Conservation (phyloP, 2,329 filamentous ascomycete species). For the Thermochaetoides dissita region DNA sequence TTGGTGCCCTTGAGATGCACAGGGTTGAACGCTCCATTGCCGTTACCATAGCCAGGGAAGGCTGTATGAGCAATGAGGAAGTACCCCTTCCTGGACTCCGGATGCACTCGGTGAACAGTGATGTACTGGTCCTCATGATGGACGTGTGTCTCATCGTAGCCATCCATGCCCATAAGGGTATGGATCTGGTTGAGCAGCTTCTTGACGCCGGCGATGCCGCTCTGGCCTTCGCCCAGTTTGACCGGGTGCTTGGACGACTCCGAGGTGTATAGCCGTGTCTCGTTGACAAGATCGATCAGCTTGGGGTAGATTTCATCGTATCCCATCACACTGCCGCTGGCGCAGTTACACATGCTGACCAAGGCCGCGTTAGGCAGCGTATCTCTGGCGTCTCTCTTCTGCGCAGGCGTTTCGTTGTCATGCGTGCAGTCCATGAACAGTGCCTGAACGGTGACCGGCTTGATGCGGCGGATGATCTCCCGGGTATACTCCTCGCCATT, state of each 20-base stretch:
- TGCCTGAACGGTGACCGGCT: conserved; percentile 77
- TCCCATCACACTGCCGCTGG: conserved; percentile 91
- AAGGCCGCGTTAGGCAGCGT: conserved; percentile 88
- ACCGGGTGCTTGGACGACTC: conserved; percentile 52
- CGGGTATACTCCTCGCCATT: conserved; percentile 27
- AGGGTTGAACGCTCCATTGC: conserved; percentile 65
- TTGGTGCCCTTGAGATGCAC: conserved; percentile 73
- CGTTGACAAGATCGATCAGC: conserved; percentile 82
- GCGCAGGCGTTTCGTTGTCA: conserved; percentile 90
- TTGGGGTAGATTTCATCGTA: conserved; percentile 94
- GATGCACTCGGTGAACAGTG: conserved; percentile 89
- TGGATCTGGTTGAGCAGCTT: conserved; percentile 91
- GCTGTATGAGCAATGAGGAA: conserved; percentile 94
- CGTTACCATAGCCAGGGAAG: conserved; percentile 78
- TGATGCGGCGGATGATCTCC: conserved; percentile 67
- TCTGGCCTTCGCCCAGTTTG: conserved; percentile 54
- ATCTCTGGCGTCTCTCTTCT: conserved; percentile 87
- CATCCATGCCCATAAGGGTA: conserved; percentile 85
- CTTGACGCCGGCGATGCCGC: conserved; percentile 81
- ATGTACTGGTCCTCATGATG: conserved; percentile 95
- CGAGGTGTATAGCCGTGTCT: conserved; percentile 72
- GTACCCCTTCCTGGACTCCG: conserved; percentile 80
- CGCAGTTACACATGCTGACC: conserved; percentile 90
- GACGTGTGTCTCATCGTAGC: conserved; percentile 88
- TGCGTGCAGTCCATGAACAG: conserved; percentile 99